Base-by-base conservation (phyloP, 2,329 filamentous ascomycete genomes). In the Sclerotinia sclerotiorum region DNA sequence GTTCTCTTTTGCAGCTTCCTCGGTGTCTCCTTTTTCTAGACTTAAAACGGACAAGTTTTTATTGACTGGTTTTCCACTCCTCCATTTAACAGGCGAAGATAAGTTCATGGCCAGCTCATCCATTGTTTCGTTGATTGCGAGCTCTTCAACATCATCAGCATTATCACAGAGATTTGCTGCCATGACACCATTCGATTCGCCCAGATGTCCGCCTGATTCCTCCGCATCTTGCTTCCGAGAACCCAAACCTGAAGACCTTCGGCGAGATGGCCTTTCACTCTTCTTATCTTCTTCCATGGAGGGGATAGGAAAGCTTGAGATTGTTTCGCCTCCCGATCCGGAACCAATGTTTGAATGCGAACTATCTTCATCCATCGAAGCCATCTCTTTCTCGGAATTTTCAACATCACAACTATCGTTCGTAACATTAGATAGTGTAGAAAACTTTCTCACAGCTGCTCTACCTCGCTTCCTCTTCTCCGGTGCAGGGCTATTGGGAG, bases 391-490 rank as follows among this genome's bases (percentile, higher is more conserved):
- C 46, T 42, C n/a, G 11, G n/a, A 13, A 27, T 44, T 19, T n/a
- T 44, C 17, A 21, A 51, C 17, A 51, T 63, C 32, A 0, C 19
- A 19, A 63, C 1, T 29, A 42, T 51, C 60, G 24, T 39, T n/a
- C 17, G 32, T 51, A 27, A 51, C 32, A 3, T 15, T 27, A 42
- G 60, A 42, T 27, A 63, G 32, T 19, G 21, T 24, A 17, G 46
- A 51, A 24, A 24, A 8, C 8, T 27, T 63, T 42, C 60, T 63
- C 11, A 0, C 29, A 13, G 15, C 10, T 15, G n/a, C 32, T 15
- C 46, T 63, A 11, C 60, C 60, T 24, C 29, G 60, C 17, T 63
- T 63, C 10, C 8, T 42, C 46, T 42, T 63, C 46, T 63, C 46
- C 0, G 29, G 46, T 21, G n/a, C n/a, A 39, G 46, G 29, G 46